phyloP scores from a whole-genome alignment of 163 green algal species.

The Scenedesmus sp. region DNA sequence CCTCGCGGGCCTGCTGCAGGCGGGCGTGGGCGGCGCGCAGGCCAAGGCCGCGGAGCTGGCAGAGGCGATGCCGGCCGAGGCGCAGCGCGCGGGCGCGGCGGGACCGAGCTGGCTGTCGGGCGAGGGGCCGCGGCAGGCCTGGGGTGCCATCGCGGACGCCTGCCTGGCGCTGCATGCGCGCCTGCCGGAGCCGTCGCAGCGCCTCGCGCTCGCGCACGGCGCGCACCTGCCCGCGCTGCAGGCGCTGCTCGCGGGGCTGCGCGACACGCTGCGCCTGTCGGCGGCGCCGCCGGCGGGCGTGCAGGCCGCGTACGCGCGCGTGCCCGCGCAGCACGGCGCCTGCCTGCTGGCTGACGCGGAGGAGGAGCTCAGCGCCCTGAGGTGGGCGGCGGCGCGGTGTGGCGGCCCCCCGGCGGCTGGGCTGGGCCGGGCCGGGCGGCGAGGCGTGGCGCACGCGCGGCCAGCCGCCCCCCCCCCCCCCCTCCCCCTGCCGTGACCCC shows the following conservation, averaged over 20 bases:
- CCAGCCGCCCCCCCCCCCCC: too few relatives aligned
- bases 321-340: not conserved
- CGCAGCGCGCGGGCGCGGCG: not conserved
- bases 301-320: not conserved
- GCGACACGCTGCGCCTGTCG: not conserved
- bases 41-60: slow-evolving; percentile 15
- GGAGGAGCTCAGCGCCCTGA: slow-evolving; percentile 20
- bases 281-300: not conserved
- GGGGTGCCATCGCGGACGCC: slow-evolving; percentile 32
- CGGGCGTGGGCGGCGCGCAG: not conserved
- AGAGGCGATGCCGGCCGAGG: slow-evolving; percentile 9
- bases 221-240: slow-evolving; percentile 35
- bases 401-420: too few relatives aligned
- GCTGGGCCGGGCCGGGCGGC: too few relatives aligned
- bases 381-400: too few relatives aligned
- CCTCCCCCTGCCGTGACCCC: too few relatives aligned
- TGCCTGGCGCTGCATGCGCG: slow-evolving; percentile 21
- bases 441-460: too few relatives aligned
- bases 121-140: not conserved
- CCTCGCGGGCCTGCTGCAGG: slow-evolving; percentile 11
- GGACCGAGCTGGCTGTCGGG: slow-evolving; percentile 20
- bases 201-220: slow-evolving; percentile 2
- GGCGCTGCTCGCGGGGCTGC: not conserved
- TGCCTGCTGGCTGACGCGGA: slow-evolving; percentile 18
- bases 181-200: slow-evolving; percentile 6